These are phyloP conservation scores for Austropuccinia psidii DNA, from an alignment of 1,284 basidiomycete genomes.

Conservation along the genomic window DNA sequence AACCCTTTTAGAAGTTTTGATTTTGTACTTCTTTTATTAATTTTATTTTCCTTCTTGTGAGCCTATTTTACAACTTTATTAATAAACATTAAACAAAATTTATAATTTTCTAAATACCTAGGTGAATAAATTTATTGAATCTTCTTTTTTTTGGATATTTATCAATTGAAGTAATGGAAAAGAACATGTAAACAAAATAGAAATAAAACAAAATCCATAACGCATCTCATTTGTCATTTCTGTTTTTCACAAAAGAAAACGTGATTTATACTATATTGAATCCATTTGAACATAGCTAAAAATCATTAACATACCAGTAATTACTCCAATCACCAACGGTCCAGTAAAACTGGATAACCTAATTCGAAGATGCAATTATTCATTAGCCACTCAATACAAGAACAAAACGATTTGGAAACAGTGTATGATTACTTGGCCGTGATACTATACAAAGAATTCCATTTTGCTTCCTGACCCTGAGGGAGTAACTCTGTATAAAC, in stretches of 20 bases:
- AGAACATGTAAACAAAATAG: background rate
- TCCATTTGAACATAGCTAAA: background rate
- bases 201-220: slow-evolving; percentile 12
- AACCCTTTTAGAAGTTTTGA: too few species aligned
- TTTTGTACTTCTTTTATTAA: too few species aligned
- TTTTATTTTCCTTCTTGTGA: too few species aligned
- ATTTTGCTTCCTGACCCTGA: slow-evolving; percentile 24
- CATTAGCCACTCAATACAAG: background rate
- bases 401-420: background rate
- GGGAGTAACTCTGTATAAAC: slow-evolving; percentile 26
- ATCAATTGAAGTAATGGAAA: background rate
- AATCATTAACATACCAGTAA: background rate
- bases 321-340: slow-evolving; percentile 6
- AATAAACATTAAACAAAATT: too few species aligned
- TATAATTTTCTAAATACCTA: too few species aligned
- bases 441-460: slow-evolving; percentile 25
- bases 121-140: too few species aligned
- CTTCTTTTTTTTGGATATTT: background rate
- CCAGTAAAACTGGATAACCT: slow-evolving; percentile 15
- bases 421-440: slow-evolving; percentile 4
- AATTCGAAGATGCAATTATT: background rate
- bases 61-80: too few species aligned
- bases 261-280: background rate
- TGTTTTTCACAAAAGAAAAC: background rate
- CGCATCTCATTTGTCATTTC: slow-evolving; percentile 21